A percentile compares a stretch with the other conserved stretches of the same genome.
Evolutionary conservation across 2,329 filamentous ascomycete species (phyloP).

Genomic region (Trichoderma koningii): DNA sequence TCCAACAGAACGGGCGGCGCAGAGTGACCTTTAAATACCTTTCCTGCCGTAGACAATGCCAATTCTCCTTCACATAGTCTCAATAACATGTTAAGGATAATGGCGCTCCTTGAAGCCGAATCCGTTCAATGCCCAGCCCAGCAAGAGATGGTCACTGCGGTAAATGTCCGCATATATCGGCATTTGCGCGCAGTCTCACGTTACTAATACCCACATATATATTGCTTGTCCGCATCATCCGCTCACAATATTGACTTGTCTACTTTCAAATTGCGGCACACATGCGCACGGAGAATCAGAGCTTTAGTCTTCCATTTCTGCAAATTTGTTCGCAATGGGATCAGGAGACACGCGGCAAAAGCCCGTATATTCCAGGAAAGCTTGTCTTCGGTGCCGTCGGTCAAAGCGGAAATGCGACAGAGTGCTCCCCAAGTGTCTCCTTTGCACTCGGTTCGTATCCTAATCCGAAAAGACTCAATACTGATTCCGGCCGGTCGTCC

Average conservation of each 20-base stretch:
- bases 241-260: background rate
- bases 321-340: background rate
- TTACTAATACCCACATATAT: background rate
- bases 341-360: background rate
- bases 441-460: constrained; percentile 1
- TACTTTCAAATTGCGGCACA: background rate
- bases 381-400: background rate
- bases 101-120: background rate
- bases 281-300: background rate
- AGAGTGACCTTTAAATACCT: no score
- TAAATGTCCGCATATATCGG: constrained; percentile 8
- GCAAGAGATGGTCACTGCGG: background rate
- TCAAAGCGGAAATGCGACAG: constrained; percentile 9
- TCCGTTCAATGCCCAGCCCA: background rate
- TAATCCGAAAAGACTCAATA: background rate
- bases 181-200: background rate
- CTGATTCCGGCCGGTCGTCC: no score
- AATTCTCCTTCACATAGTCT: no score
- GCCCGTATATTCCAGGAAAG: background rate
- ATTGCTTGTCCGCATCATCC: background rate
- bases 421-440: constrained; percentile 5
- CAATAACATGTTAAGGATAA: background rate
- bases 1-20: background rate
- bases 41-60: no score
- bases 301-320: background rate